Conservation (phyloP, 2,329 filamentous ascomycete genomes). For the Fusarium nodosum region DNA sequence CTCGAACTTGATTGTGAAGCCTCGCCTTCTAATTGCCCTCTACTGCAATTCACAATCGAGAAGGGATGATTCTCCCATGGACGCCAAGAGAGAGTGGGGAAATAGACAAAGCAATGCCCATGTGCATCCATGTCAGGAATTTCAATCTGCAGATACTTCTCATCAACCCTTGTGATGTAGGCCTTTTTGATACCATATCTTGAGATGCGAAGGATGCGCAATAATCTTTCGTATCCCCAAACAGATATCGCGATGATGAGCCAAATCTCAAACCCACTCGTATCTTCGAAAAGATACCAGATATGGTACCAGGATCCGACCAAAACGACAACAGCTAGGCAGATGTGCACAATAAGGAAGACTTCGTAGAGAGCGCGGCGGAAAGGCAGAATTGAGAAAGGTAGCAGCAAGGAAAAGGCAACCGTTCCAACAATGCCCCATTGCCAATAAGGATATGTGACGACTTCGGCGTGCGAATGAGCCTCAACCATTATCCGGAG, state of each 20-base stretch:
- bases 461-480: constrained; percentile 49
- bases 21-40: not conserved
- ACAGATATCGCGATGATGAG: constrained; percentile 49
- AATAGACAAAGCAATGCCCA: constrained; percentile 52
- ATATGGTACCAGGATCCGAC: constrained; percentile 62
- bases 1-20: not conserved
- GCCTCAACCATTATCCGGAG: constrained; percentile 53
- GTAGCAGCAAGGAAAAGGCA: constrained; percentile 49
- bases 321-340: constrained; percentile 57
- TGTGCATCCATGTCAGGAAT: constrained; percentile 45
- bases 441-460: constrained; percentile 57
- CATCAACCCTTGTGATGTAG: constrained; percentile 48
- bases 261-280: constrained; percentile 60
- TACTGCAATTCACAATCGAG: constrained; percentile 47
- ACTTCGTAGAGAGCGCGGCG: constrained; percentile 58
- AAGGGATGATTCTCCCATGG: constrained; percentile 55
- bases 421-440: constrained; percentile 61
- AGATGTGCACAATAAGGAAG: constrained; percentile 61
- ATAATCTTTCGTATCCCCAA: constrained; percentile 50
- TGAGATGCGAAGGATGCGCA: constrained; percentile 43
- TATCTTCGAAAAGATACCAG: constrained; percentile 51
- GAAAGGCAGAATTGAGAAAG: constrained; percentile 54
- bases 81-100: constrained; percentile 52
- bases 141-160: constrained; percentile 51
- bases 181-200: constrained; percentile 49